Evolutionary conservation across 192 early-diverging fungal species (phyloP).

Genomic region (Physocladia obscura): DNA sequence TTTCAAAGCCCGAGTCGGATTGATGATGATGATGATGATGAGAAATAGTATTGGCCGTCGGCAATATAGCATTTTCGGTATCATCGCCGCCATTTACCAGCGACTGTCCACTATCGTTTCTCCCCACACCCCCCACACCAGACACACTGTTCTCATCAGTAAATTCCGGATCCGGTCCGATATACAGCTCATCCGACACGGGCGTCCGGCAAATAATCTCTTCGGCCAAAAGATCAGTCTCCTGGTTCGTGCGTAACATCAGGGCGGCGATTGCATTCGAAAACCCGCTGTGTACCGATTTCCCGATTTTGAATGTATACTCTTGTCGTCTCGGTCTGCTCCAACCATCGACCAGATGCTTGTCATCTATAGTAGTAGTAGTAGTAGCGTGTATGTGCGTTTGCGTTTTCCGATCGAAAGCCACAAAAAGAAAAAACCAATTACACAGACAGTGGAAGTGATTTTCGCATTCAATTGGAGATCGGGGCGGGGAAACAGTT

Average conservation of each 20-base stretch:
- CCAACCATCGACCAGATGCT: no score
- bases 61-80: not conserved
- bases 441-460: no score
- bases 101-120: no score
- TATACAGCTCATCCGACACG: not conserved
- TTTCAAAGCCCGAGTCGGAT: not conserved
- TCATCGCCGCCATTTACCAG: not conserved
- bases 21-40: not conserved
- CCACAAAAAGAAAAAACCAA: no score
- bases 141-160: not conserved
- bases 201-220: not conserved
- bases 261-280: not conserved
- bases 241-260: not conserved
- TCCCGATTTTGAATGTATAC: conserved; percentile 7
- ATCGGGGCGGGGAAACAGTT: not conserved
- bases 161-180: not conserved
- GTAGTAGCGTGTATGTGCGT: no score
- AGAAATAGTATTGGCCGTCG: not conserved
- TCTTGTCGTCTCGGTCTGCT: not conserved
- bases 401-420: no score
- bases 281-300: not conserved
- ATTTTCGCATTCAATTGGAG: not conserved
- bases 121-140: no score
- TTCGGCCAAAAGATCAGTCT: not conserved
- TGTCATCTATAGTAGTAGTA: no score